phyloP scores from a whole-genome alignment of 306 rosid genomes.

The Citrullus amarus region DNA sequence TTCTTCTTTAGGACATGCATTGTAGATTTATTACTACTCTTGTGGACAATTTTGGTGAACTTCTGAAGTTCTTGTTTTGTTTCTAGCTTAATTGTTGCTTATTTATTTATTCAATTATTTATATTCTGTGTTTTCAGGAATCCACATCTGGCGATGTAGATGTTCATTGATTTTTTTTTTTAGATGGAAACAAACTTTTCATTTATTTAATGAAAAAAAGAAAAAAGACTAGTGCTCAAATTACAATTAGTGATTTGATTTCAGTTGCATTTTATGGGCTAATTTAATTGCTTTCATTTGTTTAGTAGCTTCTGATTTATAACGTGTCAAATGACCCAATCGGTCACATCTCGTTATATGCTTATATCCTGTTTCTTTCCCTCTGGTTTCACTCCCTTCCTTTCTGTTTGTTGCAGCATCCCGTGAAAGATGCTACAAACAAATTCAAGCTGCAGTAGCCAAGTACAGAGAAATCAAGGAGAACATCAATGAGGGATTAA shows the following conservation, averaged over 20 bases:
- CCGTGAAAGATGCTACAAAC: conserved; percentile 88
- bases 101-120: not conserved
- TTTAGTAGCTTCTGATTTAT: not conserved
- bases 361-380: not conserved
- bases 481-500: conserved; percentile 83
- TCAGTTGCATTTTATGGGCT: not conserved
- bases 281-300: not conserved
- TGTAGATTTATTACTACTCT: not conserved
- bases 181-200: too few relatives aligned
- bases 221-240: too few relatives aligned
- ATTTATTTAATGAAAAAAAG: too few relatives aligned
- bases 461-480: conserved; percentile 88
- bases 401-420: conserved; percentile 43
- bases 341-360: not conserved
- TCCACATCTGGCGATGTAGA: not conserved
- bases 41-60: not conserved
- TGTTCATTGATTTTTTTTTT: not conserved
- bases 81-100: not conserved
- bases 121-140: not conserved
- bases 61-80: not conserved
- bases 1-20: not conserved
- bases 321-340: not conserved
- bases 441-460: conserved; percentile 87
- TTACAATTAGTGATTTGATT: not conserved
- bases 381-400: conserved; percentile 15